Evolutionary conservation across 75 land plant species (phyloP).

Genomic region (Picea glauca): DNA sequence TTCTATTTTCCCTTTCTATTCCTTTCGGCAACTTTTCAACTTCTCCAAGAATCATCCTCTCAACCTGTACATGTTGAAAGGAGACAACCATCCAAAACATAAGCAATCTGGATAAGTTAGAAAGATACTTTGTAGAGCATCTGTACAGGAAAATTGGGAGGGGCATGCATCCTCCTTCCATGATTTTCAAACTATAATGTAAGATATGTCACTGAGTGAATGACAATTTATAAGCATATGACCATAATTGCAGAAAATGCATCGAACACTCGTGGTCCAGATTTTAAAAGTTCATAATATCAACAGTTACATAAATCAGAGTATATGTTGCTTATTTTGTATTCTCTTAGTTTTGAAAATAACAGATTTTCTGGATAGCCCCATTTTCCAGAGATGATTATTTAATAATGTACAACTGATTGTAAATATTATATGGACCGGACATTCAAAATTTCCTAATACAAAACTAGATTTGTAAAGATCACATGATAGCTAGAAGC

Average conservation of each 20-base stretch:
- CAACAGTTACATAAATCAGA: background rate
- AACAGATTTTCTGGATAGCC: too few species aligned
- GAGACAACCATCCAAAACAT: background rate
- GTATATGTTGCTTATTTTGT: background rate
- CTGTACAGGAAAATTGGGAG: background rate
- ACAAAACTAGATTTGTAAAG: too few species aligned
- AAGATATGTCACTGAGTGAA: background rate
- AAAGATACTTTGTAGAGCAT: background rate
- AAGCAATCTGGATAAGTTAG: background rate
- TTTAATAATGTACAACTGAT: too few species aligned
- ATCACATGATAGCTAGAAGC: too few species aligned
- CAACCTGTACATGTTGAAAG: constrained; percentile 46
- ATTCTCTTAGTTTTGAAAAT: background rate
- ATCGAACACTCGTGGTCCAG: background rate
- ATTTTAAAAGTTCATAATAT: too few species aligned
- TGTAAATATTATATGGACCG: too few species aligned
- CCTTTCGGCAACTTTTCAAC: constrained; percentile 82
- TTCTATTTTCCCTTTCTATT: constrained; percentile 84
- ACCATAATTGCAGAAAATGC: background rate
- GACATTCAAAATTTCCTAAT: too few species aligned
- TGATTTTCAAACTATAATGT: background rate
- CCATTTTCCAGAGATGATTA: too few species aligned
- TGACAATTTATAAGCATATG: background rate
- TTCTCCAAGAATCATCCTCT: constrained; percentile 73
- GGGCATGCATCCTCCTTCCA: background rate